These are phyloP conservation scores for Nannochloropsis salina DNA, from an alignment of 108 stramenopile genomes.

Conservation along the genomic window DNA sequence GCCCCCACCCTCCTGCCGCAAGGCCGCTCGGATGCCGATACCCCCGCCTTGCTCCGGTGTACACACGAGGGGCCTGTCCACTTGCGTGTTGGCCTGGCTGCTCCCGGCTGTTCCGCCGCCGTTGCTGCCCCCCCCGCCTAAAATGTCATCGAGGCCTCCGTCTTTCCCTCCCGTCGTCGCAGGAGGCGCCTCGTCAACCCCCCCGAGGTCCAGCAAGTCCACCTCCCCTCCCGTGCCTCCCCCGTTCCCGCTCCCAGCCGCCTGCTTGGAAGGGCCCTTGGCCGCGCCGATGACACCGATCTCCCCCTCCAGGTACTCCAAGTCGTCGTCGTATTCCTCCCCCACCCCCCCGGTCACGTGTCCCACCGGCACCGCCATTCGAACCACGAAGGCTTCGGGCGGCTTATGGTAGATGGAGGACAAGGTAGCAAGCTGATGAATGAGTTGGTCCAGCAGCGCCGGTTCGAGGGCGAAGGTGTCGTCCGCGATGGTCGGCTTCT, in stretches of 20 bases:
- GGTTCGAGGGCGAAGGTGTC: constrained; percentile 91
- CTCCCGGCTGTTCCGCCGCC: constrained; percentile 35
- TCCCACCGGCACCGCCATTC: constrained; percentile 26
- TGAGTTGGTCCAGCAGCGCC: constrained; percentile 74
- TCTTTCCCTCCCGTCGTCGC: constrained; percentile 55
- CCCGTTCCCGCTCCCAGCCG: constrained; percentile 54
- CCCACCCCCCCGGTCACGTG: neutral
- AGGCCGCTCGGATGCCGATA: constrained; percentile 60
- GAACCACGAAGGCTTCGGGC: constrained; percentile 93
- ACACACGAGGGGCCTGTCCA: constrained; percentile 55
- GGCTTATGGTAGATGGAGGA: constrained; percentile 96
- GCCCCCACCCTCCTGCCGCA: constrained; percentile 21
- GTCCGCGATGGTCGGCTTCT: constrained; percentile 97
- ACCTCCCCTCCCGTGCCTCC: constrained; percentile 48
- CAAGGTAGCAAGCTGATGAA: constrained; percentile 89
- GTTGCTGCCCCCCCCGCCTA: constrained; percentile 43
- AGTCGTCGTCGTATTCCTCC: constrained; percentile 23
- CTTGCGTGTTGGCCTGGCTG: constrained; percentile 55
- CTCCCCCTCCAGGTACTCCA: constrained; percentile 22
- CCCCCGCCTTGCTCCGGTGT: constrained; percentile 65
- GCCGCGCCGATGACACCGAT: constrained; percentile 46
- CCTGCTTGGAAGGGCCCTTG: neutral
- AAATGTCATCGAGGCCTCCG: neutral
- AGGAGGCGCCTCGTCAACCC: constrained; percentile 57
- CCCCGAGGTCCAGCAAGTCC: neutral